Evolutionary conservation across 83 land plant genomes (phyloP).

Genomic region (Isoetes engelmannii): DNA sequence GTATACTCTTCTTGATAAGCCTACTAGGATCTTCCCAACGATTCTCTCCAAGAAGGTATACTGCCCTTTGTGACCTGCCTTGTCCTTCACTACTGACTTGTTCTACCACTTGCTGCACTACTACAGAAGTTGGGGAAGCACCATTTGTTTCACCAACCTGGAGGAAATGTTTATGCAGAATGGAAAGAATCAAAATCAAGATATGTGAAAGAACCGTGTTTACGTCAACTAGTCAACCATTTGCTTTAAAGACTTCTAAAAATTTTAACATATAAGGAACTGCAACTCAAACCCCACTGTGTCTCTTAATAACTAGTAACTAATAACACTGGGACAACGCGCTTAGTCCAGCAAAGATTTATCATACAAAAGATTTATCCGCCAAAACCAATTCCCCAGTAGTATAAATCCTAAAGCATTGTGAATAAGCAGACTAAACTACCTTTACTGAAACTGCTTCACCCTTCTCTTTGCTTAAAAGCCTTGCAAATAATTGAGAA

Average conservation of each 20-base stretch:
- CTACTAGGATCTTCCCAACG: slow-evolving; percentile 94
- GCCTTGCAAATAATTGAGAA: slow-evolving; percentile 48
- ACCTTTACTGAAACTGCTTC: no score
- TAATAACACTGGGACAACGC: not conserved
- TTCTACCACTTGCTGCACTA: slow-evolving; percentile 23
- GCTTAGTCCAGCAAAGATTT: slow-evolving; percentile 1
- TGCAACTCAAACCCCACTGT: no score
- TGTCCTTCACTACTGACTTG: slow-evolving; percentile 20
- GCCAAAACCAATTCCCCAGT: no score
- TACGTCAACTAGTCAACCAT: not conserved
- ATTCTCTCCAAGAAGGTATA: slow-evolving; percentile 92
- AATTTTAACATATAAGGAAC: no score
- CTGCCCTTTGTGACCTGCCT: slow-evolving; percentile 43
- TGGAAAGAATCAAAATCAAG: not conserved
- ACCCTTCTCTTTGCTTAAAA: slow-evolving; percentile 25
- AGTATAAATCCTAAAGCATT: no score
- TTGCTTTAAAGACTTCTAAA: no score
- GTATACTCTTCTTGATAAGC: slow-evolving; percentile 27
- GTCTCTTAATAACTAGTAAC: no score
- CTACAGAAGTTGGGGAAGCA: slow-evolving; percentile 24
- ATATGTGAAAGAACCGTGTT: not conserved
- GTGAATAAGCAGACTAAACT: no score
- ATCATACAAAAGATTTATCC: not conserved
- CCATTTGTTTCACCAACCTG: slow-evolving; percentile 38
- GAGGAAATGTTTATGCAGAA: not conserved